Base-by-base conservation (phyloP, 1,139 yeast genomes). In the Yamadazyma epiphylla region DNA sequence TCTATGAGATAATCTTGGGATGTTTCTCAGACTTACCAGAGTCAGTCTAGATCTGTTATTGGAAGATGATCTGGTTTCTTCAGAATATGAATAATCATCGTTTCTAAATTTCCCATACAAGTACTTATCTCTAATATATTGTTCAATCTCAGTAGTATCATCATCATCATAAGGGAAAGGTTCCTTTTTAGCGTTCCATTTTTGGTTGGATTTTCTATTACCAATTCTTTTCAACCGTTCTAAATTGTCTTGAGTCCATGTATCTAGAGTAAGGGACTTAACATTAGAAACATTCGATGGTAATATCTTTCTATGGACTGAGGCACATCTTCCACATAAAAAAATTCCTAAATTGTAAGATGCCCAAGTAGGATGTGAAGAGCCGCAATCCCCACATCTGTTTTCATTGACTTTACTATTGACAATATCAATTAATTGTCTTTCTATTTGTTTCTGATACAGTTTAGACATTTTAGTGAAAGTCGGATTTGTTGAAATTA, bases 211-310 rank as follows among this genome's bases (percentile, higher is more conserved):
- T 37, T 64, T 59, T 35, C 67, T 70, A 53, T 91, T 89, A 20
- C 89, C 85, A 14, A 82, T 75, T 31, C 71, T 60, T 35, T 74
- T 64, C 31, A 87, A 57, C 19, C 70, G 52, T 22, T 74, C 80
- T 12, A 84, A 54, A 45, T 86, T 76, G 28, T 77, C 80, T 17
- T 53, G 60, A 4, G 70, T 59, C 88, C 96, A 91, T 2, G 70
- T 66, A 49, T 91, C 98, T 47, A 88, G 69, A 2, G 94, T 81
- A 40, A 91, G 61, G 1, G 95, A 85, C 41, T 94, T 77, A 5
- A 88, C 83, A 42, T 74, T 74, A 14, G 95, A 81, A 4, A 86
- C 64, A 17, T 45, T 35, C 2, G 80, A 59, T 4, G 64, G 60
- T 38, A 89, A 59, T 10, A 63, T 52, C 20, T 85, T 74, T 41